Base-by-base conservation (phyloP, 2,329 filamentous ascomycete genomes). In the Trichophyton benhamiae region DNA sequence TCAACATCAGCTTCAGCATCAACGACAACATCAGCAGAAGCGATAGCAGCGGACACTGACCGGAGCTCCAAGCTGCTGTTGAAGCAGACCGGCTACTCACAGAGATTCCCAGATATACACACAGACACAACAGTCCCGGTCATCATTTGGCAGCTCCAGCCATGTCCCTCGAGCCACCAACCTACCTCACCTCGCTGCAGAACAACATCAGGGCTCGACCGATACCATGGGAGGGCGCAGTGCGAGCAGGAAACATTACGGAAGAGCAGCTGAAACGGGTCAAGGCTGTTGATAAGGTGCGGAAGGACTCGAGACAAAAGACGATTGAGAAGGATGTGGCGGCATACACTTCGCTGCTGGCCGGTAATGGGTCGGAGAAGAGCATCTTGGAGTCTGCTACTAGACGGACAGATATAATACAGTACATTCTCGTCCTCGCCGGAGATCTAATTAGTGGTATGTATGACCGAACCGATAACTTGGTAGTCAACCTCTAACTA, bases 171-270 rank as follows among this genome's bases (percentile, higher is more conserved):
- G 91, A 96, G 73, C 88, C 90, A 68, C 91, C 91, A 63, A 88
- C 89, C 63, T 96, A 96, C 76, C 83, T 89, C 66, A 82, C 85
- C 72, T 92, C 90, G 68, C 83, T 96, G 68, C 91, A 96, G 80
- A 95, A 89, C 83, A 97, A 97, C 81, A 96, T 97, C 74, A 89
- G 94, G 72, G 88, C 89, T 72, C 85, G 94, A 68, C 91, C 91
- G 66, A 96, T 99, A 77, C 91, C 92, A 62, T 99, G 94, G 94
- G 92, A 97, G 76, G 92, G 92, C 70, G 91, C 92, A 70, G 90
- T 95, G 67, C 85, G 94, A 75, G 90, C 90, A 68, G 90, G 91
- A 75, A 94, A 90, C 71, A 88, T 99, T 76, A 95, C 89, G 62
- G 92, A 97, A 68, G 87, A 88, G 68, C 92, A 99, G 76, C 84